phyloP scores from a whole-genome alignment of 768 basidiomycete genomes.

The Mycena albidolilacea region DNA sequence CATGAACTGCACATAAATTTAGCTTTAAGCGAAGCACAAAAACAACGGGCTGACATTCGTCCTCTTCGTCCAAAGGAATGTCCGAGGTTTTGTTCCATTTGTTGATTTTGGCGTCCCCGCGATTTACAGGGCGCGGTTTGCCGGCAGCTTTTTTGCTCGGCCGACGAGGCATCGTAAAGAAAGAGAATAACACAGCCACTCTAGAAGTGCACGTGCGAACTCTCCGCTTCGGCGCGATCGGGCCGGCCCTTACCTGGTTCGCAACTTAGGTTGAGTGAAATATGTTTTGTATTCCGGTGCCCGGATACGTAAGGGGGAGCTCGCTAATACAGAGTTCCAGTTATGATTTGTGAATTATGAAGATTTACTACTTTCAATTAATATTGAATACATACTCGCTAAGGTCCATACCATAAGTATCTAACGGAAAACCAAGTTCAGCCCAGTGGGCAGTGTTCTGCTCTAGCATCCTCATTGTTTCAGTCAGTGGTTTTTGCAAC shows the following conservation, averaged over 20 bases:
- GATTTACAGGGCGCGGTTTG: slow-evolving; percentile 66
- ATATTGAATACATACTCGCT: too few relatives aligned
- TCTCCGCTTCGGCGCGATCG: not conserved
- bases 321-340: too few relatives aligned
- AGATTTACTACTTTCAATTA: too few relatives aligned
- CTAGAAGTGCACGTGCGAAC: not conserved
- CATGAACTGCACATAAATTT: slow-evolving; percentile 68
- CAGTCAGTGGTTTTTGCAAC: too few relatives aligned
- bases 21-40: slow-evolving; percentile 21
- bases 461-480: too few relatives aligned
- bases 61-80: slow-evolving; percentile 84
- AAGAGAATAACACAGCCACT: not conserved
- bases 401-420: too few relatives aligned
- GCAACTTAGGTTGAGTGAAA: too few relatives aligned
- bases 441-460: too few relatives aligned
- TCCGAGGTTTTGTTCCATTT: slow-evolving; percentile 80
- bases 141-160: slow-evolving; percentile 52
- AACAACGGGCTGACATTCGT: slow-evolving; percentile 70
- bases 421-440: too few relatives aligned
- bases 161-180: slow-evolving; percentile 62
- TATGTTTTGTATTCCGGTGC: too few relatives aligned
- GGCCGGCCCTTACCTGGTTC: not conserved
- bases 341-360: too few relatives aligned
- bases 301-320: too few relatives aligned
- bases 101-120: slow-evolving; percentile 66